Percentiles rank a stretch among this genome's conserved stretches.
Conservation (phyloP, 805 yeast genomes). For the Cyberlindnera misumaiensis region DNA sequence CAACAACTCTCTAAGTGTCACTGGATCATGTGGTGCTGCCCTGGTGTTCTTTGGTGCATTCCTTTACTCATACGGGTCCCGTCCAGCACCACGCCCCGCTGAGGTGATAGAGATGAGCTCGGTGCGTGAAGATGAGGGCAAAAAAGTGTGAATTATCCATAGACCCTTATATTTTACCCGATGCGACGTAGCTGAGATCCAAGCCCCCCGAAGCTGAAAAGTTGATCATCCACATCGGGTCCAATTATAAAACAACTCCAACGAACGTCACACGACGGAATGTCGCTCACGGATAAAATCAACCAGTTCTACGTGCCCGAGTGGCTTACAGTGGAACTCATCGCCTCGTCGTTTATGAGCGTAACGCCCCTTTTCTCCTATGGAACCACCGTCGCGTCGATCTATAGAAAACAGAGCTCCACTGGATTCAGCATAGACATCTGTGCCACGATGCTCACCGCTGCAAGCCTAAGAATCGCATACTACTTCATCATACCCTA, state of each 20-base stretch:
- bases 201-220: no score
- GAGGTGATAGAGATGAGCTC: neutral
- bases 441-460: conserved; percentile 83
- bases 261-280: no score
- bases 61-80: conserved; percentile 32
- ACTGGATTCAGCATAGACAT: conserved; percentile 87
- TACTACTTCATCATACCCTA: conserved; percentile 78
- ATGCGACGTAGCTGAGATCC: no score
- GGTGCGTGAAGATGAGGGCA: neutral
- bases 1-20: conserved; percentile 33
- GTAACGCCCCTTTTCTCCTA: conserved; percentile 84
- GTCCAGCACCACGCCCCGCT: neutral
- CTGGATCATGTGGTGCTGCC: conserved; percentile 40
- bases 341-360: conserved; percentile 60
- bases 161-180: no score
- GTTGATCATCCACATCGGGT: neutral
- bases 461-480: conserved; percentile 64
- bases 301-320: conserved; percentile 42
- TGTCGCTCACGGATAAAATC: conserved; percentile 24
- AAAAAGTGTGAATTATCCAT: neutral
- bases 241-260: neutral
- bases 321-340: conserved; percentile 46
- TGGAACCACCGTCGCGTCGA: conserved; percentile 73
- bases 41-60: conserved; percentile 52
- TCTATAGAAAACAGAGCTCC: conserved; percentile 55